A percentile compares a stretch with the other conserved stretches of the same genome.
phyloP scores from a whole-genome alignment of 306 rosid species.

The Cucurbita maxima region DNA sequence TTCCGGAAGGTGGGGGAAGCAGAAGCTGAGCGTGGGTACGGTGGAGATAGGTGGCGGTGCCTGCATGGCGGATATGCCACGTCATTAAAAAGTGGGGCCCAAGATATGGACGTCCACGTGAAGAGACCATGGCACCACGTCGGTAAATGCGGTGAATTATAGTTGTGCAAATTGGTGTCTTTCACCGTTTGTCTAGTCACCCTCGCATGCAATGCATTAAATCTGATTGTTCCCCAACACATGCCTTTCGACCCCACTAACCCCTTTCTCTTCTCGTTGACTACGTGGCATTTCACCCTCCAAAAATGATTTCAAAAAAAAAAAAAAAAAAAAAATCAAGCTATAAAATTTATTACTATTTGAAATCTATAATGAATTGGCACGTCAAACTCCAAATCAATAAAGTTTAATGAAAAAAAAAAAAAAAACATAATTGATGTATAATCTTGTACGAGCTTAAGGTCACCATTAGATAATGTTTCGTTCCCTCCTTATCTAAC shows the following conservation, averaged over 20 bases:
- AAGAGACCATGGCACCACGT: conserved; percentile 1
- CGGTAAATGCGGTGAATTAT: not conserved
- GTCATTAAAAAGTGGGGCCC: not conserved
- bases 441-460: no score
- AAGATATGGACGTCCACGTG: conserved; percentile 6
- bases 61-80: not conserved
- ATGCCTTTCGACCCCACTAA: not conserved
- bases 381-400: not conserved
- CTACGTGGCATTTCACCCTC: not conserved
- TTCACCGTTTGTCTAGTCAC: conserved; percentile 7
- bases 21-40: not conserved
- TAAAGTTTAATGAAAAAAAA: no score
- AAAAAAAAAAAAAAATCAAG: not conserved
- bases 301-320: not conserved
- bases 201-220: not conserved
- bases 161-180: not conserved
- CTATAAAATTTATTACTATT: not conserved
- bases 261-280: not conserved
- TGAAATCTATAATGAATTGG: no score
- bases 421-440: no score
- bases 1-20: not conserved
- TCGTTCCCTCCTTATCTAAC: no score
- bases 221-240: conserved; percentile 2
- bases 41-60: not conserved
- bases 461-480: no score